phyloP scores from a whole-genome alignment of 2,329 filamentous ascomycete species.

The Monilinia laxa region DNA sequence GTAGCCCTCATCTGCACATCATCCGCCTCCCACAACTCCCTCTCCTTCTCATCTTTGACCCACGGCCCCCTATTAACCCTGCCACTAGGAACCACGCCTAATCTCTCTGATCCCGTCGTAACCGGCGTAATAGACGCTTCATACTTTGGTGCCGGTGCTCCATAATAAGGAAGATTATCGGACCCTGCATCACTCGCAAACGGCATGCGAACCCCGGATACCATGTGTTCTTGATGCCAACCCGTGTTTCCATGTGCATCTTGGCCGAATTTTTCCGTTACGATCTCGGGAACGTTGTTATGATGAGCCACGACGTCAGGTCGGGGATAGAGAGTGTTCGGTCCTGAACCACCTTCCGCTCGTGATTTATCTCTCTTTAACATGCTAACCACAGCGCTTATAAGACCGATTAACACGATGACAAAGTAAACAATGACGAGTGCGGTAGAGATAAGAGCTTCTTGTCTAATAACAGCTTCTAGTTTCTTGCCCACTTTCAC shows the following conservation, averaged over 20 bases:
- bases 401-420: slow-evolving; percentile 71
- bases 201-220: neutral
- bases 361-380: slow-evolving; percentile 58
- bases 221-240: slow-evolving; percentile 15
- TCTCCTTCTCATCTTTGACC: neutral
- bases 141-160: neutral
- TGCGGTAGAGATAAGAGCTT: slow-evolving; percentile 75
- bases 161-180: slow-evolving; percentile 1
- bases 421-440: slow-evolving; percentile 77
- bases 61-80: slow-evolving; percentile 1
- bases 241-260: neutral
- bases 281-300: neutral
- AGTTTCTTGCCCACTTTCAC: slow-evolving; percentile 67
- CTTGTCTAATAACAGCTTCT: slow-evolving; percentile 65
- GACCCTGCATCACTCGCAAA: neutral
- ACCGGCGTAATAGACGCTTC: neutral
- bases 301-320: neutral
- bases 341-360: slow-evolving; percentile 54
- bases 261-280: neutral
- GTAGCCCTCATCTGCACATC: neutral
- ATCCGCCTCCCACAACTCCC: neutral
- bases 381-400: slow-evolving; percentile 64
- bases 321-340: neutral
- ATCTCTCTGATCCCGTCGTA: neutral
- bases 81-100: neutral